phyloP scores from a whole-genome alignment of 495 filamentous ascomycete species.

The Lindgomyces ingoldianus region DNA sequence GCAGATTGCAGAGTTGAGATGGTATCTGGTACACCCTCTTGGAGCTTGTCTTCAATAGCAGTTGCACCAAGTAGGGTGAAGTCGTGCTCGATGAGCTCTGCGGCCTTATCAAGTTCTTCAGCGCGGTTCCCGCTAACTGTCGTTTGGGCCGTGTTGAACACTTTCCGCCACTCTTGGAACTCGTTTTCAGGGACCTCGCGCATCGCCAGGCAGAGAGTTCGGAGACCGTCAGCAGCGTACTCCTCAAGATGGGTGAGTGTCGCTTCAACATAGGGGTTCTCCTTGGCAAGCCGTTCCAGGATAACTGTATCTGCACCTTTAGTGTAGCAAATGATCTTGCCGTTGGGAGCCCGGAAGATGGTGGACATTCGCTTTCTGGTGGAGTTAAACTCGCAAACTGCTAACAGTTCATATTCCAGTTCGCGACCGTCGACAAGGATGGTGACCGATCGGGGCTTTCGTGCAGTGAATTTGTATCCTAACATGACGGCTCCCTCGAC shows the following conservation, averaged over 20 bases:
- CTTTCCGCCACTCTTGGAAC: conserved; percentile 80
- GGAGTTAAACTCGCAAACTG: conserved; percentile 98
- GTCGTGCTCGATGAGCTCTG: conserved; percentile 91
- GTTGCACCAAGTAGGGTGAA: conserved; percentile 91
- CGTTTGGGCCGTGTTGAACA: conserved; percentile 86
- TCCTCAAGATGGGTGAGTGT: conserved; percentile 95
- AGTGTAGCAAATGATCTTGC: conserved; percentile 87
- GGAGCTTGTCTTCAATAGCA: conserved; percentile 94
- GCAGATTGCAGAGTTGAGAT: conserved; percentile 97
- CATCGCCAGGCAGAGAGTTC: conserved; percentile 94
- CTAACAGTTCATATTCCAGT: conserved; percentile 85
- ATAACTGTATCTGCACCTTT: conserved; percentile 99
- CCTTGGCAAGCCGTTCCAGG: conserved; percentile 75
- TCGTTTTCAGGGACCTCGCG: conserved; percentile 90
- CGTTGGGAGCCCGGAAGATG: conserved; percentile 94
- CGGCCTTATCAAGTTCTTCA: conserved; percentile 95
- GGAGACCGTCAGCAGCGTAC: conserved; percentile 93
- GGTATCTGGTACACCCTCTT: conserved; percentile 97
- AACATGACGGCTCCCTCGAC: conserved; percentile 86
- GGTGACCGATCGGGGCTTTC: conserved; percentile 82
- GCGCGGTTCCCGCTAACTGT: conserved; percentile 90
- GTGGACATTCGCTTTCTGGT: conserved; percentile 97
- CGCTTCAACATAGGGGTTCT: conserved; percentile 74
- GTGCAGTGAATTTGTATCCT: conserved; percentile 86
- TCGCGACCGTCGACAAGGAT: conserved; percentile 71